phyloP scores from a whole-genome alignment of 177 flowering plant genomes.

The Vitis hybrid region DNA sequence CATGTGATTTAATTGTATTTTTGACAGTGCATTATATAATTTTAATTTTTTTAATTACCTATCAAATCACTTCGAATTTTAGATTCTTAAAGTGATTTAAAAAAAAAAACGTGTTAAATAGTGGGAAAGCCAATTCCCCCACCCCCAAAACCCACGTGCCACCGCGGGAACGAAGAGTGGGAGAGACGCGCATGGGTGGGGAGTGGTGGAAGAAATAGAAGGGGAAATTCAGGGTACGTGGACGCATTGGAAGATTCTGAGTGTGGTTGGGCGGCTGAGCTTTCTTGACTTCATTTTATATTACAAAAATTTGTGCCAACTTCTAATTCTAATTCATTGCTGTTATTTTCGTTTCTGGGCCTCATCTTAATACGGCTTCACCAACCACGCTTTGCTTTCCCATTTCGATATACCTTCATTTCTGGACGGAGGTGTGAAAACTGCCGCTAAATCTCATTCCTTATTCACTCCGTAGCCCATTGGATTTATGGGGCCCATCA shows the following conservation, averaged over 20 bases:
- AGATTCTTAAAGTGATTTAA: too few relatives aligned
- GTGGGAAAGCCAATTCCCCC: neutral
- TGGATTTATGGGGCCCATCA: too few relatives aligned
- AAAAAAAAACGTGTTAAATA: neutral
- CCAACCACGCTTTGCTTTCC: conserved; percentile 7
- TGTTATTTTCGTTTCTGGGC: neutral
- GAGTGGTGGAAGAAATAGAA: conserved; percentile 1
- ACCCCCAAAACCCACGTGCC: neutral
- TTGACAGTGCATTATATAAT: too few relatives aligned
- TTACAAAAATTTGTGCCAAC: neutral
- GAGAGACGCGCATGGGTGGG: neutral
- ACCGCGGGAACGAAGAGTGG: too few relatives aligned
- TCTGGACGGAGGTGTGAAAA: too few relatives aligned
- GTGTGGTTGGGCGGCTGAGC: conserved; percentile 23
- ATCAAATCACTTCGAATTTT: too few relatives aligned
- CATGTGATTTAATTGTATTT: too few relatives aligned
- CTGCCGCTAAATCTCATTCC: too few relatives aligned
- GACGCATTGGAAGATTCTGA: conserved; percentile 22
- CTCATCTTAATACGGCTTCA: neutral
- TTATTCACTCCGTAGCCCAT: too few relatives aligned
- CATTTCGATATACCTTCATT: neutral
- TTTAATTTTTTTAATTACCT: too few relatives aligned
- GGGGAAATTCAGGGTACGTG: conserved; percentile 9
- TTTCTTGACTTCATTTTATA: conserved; percentile 23
- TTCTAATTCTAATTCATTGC: neutral